phyloP scores from a whole-genome alignment of 164 flowering plant species.

The Umbellularia californica region DNA sequence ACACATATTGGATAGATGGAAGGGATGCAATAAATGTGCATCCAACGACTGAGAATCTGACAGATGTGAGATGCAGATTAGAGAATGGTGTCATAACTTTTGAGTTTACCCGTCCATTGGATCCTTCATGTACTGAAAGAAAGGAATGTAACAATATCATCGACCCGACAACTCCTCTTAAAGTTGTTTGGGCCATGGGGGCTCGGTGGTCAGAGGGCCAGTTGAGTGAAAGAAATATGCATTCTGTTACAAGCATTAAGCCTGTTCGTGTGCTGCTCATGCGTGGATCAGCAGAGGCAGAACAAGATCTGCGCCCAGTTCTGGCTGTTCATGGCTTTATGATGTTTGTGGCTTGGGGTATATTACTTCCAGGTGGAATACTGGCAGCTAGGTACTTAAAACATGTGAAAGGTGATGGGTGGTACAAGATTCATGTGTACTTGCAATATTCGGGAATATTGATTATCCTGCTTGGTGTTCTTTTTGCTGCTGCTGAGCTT shows the following conservation, averaged over 20 bases:
- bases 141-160: constrained; percentile 80
- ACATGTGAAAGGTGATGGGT: constrained; percentile 85
- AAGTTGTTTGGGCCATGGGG: constrained; percentile 96
- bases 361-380: constrained; percentile 90
- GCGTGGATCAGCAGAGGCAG: constrained; percentile 97
- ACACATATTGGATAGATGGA: constrained; percentile 87
- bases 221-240: constrained; percentile 81
- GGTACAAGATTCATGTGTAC: constrained; percentile 87
- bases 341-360: constrained; percentile 99
- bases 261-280: constrained; percentile 68
- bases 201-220: constrained; percentile 68
- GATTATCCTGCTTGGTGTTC: constrained; percentile 74
- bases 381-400: constrained; percentile 87
- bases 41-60: constrained; percentile 82
- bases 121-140: constrained; percentile 53
- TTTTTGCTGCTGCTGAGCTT: constrained; percentile 96
- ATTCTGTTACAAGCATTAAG: constrained; percentile 66
- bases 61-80: constrained; percentile 78
- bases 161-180: constrained; percentile 85
- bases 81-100: constrained; percentile 89
- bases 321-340: constrained; percentile 97
- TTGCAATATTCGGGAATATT: constrained; percentile 92
- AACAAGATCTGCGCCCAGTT: constrained; percentile 88
- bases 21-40: constrained; percentile 64
- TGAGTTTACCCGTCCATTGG: constrained; percentile 85